Percentiles rank a stretch among this genome's conserved stretches.
Evolutionary conservation across 148 eudicot genomes (phyloP).

Genomic region (Camellia lanceoleosa): DNA sequence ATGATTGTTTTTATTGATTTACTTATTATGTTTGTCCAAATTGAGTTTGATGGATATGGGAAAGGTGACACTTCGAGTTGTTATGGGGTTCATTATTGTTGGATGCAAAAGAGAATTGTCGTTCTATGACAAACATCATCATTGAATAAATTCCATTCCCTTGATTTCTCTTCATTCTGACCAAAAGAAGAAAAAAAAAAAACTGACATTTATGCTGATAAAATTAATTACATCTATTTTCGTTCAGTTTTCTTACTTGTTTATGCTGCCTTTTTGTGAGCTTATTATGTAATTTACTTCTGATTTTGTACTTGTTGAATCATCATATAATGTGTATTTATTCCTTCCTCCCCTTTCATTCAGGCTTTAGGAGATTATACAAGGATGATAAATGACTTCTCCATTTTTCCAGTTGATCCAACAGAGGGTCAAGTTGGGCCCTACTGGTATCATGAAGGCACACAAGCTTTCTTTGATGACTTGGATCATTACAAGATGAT

Average conservation of each 20-base stretch:
- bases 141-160: not conserved
- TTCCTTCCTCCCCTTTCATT: not conserved
- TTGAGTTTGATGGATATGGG: not conserved
- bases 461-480: conserved; percentile 78
- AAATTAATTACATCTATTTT: not conserved
- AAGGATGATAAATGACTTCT: conserved; percentile 52
- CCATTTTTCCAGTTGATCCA: conserved; percentile 43
- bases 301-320: not conserved
- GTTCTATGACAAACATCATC: not conserved
- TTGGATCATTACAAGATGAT: conserved; percentile 76
- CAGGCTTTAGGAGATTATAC: conserved; percentile 91
- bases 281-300: not conserved
- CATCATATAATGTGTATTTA: not conserved
- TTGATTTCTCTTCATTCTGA: not conserved
- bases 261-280: not conserved
- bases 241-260: not conserved
- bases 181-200: not conserved
- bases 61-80: not conserved
- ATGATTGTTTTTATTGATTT: not conserved
- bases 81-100: not conserved
- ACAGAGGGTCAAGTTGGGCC: conserved; percentile 62
- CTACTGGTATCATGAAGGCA: conserved; percentile 82
- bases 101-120: not conserved
- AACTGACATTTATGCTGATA: not conserved
- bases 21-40: not conserved